Base-by-base conservation (phyloP, 345 rosid genomes). In the Syzygium jambos region DNA sequence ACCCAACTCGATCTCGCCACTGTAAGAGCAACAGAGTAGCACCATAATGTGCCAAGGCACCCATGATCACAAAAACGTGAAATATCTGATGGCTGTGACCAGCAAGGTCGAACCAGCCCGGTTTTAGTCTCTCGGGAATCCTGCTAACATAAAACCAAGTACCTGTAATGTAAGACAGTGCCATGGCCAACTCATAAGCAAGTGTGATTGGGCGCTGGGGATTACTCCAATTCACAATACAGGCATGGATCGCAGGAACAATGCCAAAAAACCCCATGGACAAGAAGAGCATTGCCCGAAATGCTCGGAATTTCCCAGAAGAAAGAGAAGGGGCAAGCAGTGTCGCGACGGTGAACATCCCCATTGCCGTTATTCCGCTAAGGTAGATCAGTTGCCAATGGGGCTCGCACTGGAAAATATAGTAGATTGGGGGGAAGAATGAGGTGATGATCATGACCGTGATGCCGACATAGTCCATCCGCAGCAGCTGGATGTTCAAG, bases 11-110 rank as follows among this genome's bases (percentile, higher is more conserved):
- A 78, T 93, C 94, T 68, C 97, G 96, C 94, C 97, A 95, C 83
- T 95, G 97, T 92, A 97, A 89, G 87, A 97, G 93, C 82, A 94
- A 55, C 43, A 96, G 94, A 15, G 98, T 91, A 29, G 99, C 96
- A 46, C 93, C 95, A 86, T 97, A 97, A 88, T 97, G 99, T 59
- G 99, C 97, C 93, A 96, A 89, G 22, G 98, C 99, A 73, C 98
- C 98, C 90, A 95, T 86, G 88, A 97, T 87, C 88, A 97, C 98
- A n/a, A 97, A 90, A 19, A 96, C 94, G 90, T 96, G 99, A 73
- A 97, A 97, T 38, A 97, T 94, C 88, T 97, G 99, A 89, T 95
- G 99, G 78, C 99, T 97, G 59, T 97, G 98, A 1, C 99, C 98
- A 2, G 96, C 93, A 7, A 93, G 91, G 86, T 97, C 98, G 84